phyloP scores from a whole-genome alignment of 192 early-diverging fungal species.

The Kickxella alabastrina region DNA sequence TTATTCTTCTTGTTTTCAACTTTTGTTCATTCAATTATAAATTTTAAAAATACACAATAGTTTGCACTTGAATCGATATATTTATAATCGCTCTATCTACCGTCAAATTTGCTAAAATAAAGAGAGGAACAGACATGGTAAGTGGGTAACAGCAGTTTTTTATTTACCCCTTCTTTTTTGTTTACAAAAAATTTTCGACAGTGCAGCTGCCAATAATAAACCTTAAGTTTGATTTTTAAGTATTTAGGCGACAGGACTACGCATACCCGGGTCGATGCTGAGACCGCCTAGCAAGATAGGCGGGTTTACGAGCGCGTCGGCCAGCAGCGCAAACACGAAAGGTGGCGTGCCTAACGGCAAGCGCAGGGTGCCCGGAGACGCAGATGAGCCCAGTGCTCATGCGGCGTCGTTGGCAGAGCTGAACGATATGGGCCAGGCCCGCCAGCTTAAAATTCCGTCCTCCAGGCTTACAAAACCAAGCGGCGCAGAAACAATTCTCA shows the following conservation, averaged over 20 bases:
- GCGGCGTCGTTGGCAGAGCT: not conserved
- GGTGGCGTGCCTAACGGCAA: constrained; percentile 1
- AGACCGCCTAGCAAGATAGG: constrained; percentile 32
- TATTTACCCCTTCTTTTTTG: too few species aligned
- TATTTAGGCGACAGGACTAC: constrained; percentile 29
- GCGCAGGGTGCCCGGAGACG: constrained; percentile 20
- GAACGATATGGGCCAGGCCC: not conserved
- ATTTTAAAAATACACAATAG: not conserved
- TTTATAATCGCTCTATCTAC: not conserved
- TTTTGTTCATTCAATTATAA: not conserved
- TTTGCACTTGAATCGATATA: not conserved
- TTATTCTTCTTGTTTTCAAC: not conserved
- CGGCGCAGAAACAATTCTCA: constrained; percentile 15
- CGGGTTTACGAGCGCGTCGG: constrained; percentile 9
- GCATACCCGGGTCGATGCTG: constrained; percentile 32
- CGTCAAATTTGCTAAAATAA: not conserved
- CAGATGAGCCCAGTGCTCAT: not conserved
- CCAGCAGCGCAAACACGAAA: not conserved
- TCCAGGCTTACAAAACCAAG: not conserved
- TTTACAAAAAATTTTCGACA: too few species aligned
- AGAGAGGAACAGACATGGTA: too few species aligned
- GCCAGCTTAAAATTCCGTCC: constrained; percentile 13
- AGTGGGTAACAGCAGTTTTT: too few species aligned
- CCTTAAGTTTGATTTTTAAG: too few species aligned
- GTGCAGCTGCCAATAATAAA: too few species aligned